phyloP scores from a whole-genome alignment of 352 stramenopile genomes.

The Hyaloperonospora brassicae region DNA sequence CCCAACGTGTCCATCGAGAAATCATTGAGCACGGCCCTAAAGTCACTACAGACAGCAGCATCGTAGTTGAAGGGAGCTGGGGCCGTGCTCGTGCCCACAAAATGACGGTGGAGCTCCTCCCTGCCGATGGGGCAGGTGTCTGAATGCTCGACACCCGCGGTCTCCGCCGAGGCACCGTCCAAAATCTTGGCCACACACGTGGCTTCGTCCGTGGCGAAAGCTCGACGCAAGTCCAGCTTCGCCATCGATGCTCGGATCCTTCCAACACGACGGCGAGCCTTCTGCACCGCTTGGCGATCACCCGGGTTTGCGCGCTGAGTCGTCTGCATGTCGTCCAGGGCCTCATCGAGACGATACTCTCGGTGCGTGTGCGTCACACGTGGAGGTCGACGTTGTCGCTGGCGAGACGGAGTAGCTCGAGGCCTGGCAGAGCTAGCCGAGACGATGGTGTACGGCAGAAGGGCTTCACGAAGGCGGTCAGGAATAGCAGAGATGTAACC shows the following conservation, averaged over 20 bases:
- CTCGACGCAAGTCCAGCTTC: not conserved
- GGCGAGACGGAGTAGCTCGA: not conserved
- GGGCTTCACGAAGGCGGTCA: conserved; percentile 1
- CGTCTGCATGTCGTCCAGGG: conserved; percentile 5
- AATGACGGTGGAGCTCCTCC: not conserved
- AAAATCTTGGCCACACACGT: conserved; percentile 6
- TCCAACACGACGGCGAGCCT: conserved; percentile 1
- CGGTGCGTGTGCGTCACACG: conserved; percentile 5
- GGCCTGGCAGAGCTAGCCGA: not conserved
- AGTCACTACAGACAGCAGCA: not conserved
- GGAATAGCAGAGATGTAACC: conserved; percentile 15
- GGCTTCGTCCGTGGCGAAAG: conserved; percentile 1
- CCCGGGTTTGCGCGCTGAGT: not conserved
- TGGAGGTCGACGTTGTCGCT: conserved; percentile 1
- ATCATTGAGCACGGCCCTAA: not conserved
- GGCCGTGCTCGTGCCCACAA: not conserved
- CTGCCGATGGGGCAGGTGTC: not conserved
- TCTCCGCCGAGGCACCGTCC: not conserved
- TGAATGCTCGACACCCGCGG: not conserved
- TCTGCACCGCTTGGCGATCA: not conserved
- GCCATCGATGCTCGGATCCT: not conserved
- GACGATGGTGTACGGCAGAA: conserved; percentile 1
- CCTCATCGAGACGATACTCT: conserved; percentile 8
- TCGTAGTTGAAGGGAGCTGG: not conserved
- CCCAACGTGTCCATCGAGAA: not conserved